These are phyloP conservation scores for Thozetella sp. DNA, from an alignment of 495 filamentous ascomycete genomes.

Conservation along the genomic window DNA sequence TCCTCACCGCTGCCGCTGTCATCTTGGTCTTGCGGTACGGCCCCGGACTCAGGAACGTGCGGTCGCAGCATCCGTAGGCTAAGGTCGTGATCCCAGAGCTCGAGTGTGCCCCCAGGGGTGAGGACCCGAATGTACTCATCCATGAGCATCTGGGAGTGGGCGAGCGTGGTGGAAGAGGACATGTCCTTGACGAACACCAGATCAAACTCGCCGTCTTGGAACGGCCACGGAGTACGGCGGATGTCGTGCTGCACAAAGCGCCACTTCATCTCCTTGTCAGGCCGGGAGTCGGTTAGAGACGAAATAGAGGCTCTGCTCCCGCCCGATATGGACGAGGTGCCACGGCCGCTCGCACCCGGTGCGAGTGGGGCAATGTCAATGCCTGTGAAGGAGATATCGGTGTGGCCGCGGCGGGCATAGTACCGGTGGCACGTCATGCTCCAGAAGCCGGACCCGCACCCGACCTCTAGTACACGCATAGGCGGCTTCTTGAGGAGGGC, in stretches of 20 bases:
- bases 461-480: constrained; percentile 78
- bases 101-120: constrained; percentile 76
- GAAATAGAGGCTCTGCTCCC: constrained; percentile 11
- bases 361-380: constrained; percentile 81
- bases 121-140: constrained; percentile 79
- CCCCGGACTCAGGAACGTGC: constrained; percentile 64
- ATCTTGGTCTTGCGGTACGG: constrained; percentile 11
- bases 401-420: constrained; percentile 63
- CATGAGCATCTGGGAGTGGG: constrained; percentile 64
- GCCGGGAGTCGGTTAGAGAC: constrained; percentile 14
- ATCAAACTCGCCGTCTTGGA: constrained; percentile 83
- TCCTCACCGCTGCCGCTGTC: constrained; percentile 55
- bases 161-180: constrained; percentile 65
- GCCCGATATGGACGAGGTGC: constrained; percentile 10
- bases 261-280: constrained; percentile 78
- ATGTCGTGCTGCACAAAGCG: constrained; percentile 86
- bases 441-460: constrained; percentile 90
- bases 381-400: constrained; percentile 72
- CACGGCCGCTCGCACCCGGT: constrained; percentile 59
- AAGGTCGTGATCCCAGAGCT: constrained; percentile 87
- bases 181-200: constrained; percentile 90
- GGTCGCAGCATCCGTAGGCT: constrained; percentile 74
- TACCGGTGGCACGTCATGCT: constrained; percentile 81
- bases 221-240: constrained; percentile 74
- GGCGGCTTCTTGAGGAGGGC: constrained; percentile 66